These are phyloP conservation scores for Schwanniomyces pseudopolymorphus DNA, from an alignment of 805 yeast genomes.

Conservation along the genomic window DNA sequence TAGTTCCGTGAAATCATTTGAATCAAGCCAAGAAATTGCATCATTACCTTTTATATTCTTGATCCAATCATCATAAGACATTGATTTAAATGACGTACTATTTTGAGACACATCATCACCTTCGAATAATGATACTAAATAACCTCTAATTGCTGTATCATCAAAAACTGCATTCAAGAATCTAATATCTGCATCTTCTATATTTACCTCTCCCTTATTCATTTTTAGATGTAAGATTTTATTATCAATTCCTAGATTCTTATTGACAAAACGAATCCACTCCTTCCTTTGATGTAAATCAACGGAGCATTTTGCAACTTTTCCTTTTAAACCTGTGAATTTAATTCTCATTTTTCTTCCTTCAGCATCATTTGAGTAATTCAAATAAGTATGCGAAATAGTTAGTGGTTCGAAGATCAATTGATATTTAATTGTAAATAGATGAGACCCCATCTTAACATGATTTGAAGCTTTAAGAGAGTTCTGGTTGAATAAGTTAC, in stretches of 20 bases:
- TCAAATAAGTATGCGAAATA: constrained; percentile 36
- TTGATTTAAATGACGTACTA: constrained; percentile 1
- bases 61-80: constrained; percentile 19
- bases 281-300: constrained; percentile 43
- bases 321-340: constrained; percentile 41
- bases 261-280: constrained; percentile 35
- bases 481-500: constrained; percentile 24
- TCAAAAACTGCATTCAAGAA: constrained; percentile 63
- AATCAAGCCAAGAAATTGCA: constrained; percentile 61
- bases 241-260: constrained; percentile 34
- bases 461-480: constrained; percentile 11
- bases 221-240: constrained; percentile 53
- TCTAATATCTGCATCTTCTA: constrained; percentile 67
- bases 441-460: constrained; percentile 38
- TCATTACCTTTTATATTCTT: constrained; percentile 15
- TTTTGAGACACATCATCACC: constrained; percentile 1
- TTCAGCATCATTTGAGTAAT: constrained; percentile 21
- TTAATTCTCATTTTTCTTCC: constrained; percentile 23
- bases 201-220: constrained; percentile 68
- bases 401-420: constrained; percentile 39
- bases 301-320: constrained; percentile 29
- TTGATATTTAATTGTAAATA: constrained; percentile 42
- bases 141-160: constrained; percentile 45
- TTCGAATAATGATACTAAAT: constrained; percentile 17
- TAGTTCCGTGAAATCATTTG: constrained; percentile 73